phyloP scores from a whole-genome alignment of 371 early-diverging fungal genomes.

The Mortierella sp. region DNA sequence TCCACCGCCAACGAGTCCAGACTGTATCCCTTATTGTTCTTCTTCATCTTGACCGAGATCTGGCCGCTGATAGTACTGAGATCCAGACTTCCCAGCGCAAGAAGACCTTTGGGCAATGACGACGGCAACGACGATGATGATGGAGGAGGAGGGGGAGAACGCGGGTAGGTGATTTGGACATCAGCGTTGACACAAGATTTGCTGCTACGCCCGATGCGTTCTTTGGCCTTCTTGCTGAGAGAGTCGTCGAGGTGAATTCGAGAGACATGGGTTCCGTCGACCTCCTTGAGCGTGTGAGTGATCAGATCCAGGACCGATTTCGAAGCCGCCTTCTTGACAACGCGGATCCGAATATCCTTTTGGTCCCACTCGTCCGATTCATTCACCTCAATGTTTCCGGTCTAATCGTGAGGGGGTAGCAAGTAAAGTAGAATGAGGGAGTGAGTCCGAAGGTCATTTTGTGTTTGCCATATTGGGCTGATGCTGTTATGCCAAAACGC shows the following conservation, averaged over 20 bases:
- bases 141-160: not conserved
- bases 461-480: too few relatives aligned
- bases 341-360: not conserved
- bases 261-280: not conserved
- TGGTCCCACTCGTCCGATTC: constrained; percentile 3
- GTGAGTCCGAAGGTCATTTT: not conserved
- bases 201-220: not conserved
- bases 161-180: constrained; percentile 2
- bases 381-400: constrained; percentile 12
- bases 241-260: not conserved
- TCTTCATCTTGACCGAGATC: not conserved
- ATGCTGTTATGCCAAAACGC: too few relatives aligned
- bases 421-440: not conserved
- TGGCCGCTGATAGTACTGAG: not conserved
- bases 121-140: too few relatives aligned
- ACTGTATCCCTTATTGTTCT: not conserved
- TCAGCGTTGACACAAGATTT: not conserved
- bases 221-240: not conserved
- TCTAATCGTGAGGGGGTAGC: not conserved
- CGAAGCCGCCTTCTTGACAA: constrained; percentile 7
- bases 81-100: not conserved
- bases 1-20: not conserved
- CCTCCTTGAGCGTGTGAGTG: not conserved
- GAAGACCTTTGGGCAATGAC: too few relatives aligned
- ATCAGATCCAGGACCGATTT: not conserved